These are phyloP conservation scores for Azolla pinnata DNA, from an alignment of 75 land plant species.

Conservation along the genomic window DNA sequence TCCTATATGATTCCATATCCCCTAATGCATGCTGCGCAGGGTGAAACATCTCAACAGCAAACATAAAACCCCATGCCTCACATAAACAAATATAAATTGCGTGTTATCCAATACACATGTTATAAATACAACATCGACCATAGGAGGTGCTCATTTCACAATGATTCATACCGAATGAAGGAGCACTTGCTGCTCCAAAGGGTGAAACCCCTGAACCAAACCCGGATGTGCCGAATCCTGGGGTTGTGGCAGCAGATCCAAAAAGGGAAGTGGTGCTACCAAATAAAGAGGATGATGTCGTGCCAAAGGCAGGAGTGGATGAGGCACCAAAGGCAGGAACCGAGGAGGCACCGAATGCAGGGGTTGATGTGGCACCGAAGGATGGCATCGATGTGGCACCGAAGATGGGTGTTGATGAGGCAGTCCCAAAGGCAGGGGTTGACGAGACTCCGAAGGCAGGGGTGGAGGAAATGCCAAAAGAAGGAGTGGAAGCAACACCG, in stretches of 20 bases:
- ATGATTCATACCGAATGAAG: conserved; percentile 42
- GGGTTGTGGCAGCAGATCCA: conserved; percentile 28
- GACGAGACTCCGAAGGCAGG: conserved; percentile 31
- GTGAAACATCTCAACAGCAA: neutral
- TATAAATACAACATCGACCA: no score
- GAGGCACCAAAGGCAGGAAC: conserved; percentile 17
- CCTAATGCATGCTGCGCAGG: neutral
- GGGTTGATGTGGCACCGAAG: conserved; percentile 56
- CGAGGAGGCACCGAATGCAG: conserved; percentile 29
- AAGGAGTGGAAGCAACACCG: conserved; percentile 34
- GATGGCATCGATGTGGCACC: conserved; percentile 36
- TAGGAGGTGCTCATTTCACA: no score
- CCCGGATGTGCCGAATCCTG: conserved; percentile 38
- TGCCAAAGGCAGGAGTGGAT: conserved; percentile 19
- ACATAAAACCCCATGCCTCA: neutral
- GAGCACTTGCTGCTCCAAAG: conserved; percentile 45
- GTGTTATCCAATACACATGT: no score
- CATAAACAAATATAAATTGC: neutral
- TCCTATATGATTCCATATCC: no score
- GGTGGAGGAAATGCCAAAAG: conserved; percentile 44
- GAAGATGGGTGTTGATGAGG: conserved; percentile 37
- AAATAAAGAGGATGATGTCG: conserved; percentile 26
- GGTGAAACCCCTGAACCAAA: conserved; percentile 20
- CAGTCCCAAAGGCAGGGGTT: conserved; percentile 35
- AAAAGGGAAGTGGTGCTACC: conserved; percentile 41